These are phyloP conservation scores for Protomyces macrosporus DNA, from an alignment of 1,139 yeast species.

Conservation along the genomic window DNA sequence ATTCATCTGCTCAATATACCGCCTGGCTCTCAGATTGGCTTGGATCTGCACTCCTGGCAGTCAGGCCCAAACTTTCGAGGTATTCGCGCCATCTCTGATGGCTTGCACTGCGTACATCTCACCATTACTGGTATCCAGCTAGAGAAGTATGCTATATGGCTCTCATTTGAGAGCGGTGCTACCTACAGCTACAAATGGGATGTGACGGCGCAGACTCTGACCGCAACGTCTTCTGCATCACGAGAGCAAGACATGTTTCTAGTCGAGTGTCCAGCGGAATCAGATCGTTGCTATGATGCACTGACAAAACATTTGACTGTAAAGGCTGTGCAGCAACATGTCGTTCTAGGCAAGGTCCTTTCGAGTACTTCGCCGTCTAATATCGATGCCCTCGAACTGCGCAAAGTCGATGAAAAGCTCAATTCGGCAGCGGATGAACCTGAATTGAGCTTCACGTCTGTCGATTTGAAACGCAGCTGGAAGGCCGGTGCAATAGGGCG, in stretches of 20 bases:
- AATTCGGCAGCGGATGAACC: constrained; percentile 31
- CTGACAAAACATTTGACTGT: not conserved
- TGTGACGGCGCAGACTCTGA: not conserved
- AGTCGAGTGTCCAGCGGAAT: not conserved
- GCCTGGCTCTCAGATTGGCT: constrained; percentile 16
- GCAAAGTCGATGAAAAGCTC: not conserved
- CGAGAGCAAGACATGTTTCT: not conserved
- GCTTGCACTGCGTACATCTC: constrained; percentile 24
- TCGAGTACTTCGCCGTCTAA: constrained; percentile 15
- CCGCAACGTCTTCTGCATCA: no score
- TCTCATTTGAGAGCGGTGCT: not conserved
- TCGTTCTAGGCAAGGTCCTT: not conserved
- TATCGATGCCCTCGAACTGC: not conserved
- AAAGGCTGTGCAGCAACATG: not conserved
- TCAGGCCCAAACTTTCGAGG: constrained; percentile 26
- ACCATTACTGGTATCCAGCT: not conserved
- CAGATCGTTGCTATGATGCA: not conserved
- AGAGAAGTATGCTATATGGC: constrained; percentile 18
- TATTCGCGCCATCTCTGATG: not conserved
- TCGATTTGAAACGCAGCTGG: constrained; percentile 41
- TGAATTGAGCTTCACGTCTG: constrained; percentile 39
- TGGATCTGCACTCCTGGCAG: constrained; percentile 19
- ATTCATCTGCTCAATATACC: constrained; percentile 10
- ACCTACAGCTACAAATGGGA: not conserved
- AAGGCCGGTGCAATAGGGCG: constrained; percentile 39